These are phyloP conservation scores for Lichtheimia ramosa DNA, from an alignment of 371 early-diverging fungal genomes.

Conservation along the genomic window DNA sequence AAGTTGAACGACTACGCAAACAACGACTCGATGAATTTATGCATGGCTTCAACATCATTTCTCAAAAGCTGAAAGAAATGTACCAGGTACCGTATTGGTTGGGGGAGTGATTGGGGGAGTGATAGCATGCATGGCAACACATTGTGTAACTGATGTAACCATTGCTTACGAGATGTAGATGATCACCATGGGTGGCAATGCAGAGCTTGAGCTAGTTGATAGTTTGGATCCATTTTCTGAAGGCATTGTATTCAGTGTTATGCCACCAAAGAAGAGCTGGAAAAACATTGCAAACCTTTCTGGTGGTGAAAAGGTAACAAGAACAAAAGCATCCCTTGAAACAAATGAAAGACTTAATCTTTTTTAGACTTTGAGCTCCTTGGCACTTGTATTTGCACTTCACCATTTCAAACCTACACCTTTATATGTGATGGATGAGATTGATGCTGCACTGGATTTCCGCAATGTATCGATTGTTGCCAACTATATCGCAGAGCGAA, in stretches of 20 bases:
- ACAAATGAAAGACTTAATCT: too few species aligned
- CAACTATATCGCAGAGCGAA: constrained; percentile 97
- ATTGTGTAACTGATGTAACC: constrained; percentile 5
- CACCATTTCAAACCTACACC: constrained; percentile 99
- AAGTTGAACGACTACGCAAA: constrained; percentile 80
- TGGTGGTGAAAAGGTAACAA: constrained; percentile 98
- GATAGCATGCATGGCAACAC: neutral
- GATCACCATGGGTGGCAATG: constrained; percentile 99
- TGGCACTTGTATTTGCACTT: constrained; percentile 99
- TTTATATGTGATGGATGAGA: constrained; percentile 99
- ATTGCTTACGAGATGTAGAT: constrained; percentile 51
- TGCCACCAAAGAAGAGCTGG: constrained; percentile 99
- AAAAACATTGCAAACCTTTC: constrained; percentile 99
- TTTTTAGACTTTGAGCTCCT: constrained; percentile 90
- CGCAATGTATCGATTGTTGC: constrained; percentile 99
- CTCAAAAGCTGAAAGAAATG: constrained; percentile 98
- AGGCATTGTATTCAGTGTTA: constrained; percentile 98
- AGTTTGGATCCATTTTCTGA: constrained; percentile 99
- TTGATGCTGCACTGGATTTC: constrained; percentile 99
- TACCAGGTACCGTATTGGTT: constrained; percentile 73
- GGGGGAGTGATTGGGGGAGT: too few species aligned
- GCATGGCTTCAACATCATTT: constrained; percentile 94
- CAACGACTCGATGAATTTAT: constrained; percentile 93
- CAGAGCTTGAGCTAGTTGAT: constrained; percentile 99
- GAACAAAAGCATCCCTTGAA: neutral